Evolutionary conservation across 2,329 filamentous ascomycete genomes (phyloP), one percentile per base, ranked within the genome.

Genomic region (Fusarium kyushuense): DNA sequence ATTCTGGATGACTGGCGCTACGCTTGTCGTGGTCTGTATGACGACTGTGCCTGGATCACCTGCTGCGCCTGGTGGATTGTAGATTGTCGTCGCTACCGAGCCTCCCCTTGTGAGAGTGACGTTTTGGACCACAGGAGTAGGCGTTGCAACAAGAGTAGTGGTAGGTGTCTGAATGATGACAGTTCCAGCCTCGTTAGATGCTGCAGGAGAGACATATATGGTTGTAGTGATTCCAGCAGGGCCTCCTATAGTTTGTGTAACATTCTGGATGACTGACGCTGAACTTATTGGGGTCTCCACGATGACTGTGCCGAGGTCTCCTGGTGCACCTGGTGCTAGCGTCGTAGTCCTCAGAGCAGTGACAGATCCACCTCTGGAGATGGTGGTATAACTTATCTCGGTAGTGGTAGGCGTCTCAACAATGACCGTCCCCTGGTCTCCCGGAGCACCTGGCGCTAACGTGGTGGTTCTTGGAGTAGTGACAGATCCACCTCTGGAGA

Each of bases 141-240:
- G n/a, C 1, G 33, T 10, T 16, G 27, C 33, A 9, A 1, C 23
- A 35, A 36, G 30, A 2, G 21, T 36, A 0, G 29, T 6, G 0
- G 53, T 63, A 2, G 48, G 64, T 0, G 64, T 68, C 9, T 67
- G 59, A 7, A 69, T 61, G 12, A 69, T 14, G 6, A 65, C 38
- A 0, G 49, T 42, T 7, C 64, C 64, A 0, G 64, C 58, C 1
- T 64, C 53, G 0, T 38, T 29, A 2, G 63, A 35, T 0, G 4
- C 41, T 0, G 56, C 33, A 0, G 62, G 42, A 7, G 63, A 56
- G 3, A 61, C 13, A 1, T 56, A 66, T 6, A 56, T 40, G 0
- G 63, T 61, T 0, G 36, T 52, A 0, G 35, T n/a, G 14, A 52
- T 33, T 12, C 57, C 62, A 2, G 32, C 63, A 1, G 63, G 27